A percentile compares a stretch with the other conserved stretches of the same genome.
These are phyloP conservation scores for Zygosaccharomyces bisporus DNA, from an alignment of 805 yeast genomes.

Conservation along the genomic window DNA sequence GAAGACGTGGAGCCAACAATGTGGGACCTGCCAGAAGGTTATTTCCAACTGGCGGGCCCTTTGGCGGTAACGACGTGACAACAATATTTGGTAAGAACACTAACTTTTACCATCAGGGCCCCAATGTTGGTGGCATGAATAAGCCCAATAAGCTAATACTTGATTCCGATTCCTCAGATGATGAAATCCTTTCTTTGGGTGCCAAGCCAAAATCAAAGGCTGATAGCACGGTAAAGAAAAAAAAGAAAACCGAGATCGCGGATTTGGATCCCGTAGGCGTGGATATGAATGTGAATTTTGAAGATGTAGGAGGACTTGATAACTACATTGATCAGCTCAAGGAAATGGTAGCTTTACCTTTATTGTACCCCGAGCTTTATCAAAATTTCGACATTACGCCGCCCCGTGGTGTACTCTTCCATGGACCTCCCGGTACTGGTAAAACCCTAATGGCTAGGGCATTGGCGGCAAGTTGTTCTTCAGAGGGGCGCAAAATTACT, in stretches of 20 bases:
- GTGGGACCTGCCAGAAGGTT: slow-evolving; percentile 59
- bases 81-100: slow-evolving; percentile 76
- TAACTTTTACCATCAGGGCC: slow-evolving; percentile 29
- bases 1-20: slow-evolving; percentile 38
- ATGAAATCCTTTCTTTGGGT: slow-evolving; percentile 50
- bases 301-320: slow-evolving; percentile 87
- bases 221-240: slow-evolving; percentile 34
- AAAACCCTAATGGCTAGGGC: slow-evolving; percentile 98
- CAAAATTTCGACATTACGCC: slow-evolving; percentile 88
- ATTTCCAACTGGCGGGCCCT: slow-evolving; percentile 94
- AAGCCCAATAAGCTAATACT: slow-evolving; percentile 30
- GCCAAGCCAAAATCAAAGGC: slow-evolving; percentile 39
- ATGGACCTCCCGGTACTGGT: slow-evolving; percentile 99
- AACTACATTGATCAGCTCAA: slow-evolving; percentile 87
- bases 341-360: slow-evolving; percentile 94
- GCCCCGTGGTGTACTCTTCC: slow-evolving; percentile 94
- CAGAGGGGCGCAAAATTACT: slow-evolving; percentile 79
- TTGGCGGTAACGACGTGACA: slow-evolving; percentile 92
- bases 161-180: slow-evolving; percentile 63
- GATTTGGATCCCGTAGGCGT: slow-evolving; percentile 93
- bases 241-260: slow-evolving; percentile 61
- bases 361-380: slow-evolving; percentile 89
- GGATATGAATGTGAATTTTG: slow-evolving; percentile 78
- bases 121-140: slow-evolving; percentile 28
- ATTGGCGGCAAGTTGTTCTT: slow-evolving; percentile 88